Base-by-base conservation (phyloP, 2,329 filamentous ascomycete species). In the Monosporascus sp. region DNA sequence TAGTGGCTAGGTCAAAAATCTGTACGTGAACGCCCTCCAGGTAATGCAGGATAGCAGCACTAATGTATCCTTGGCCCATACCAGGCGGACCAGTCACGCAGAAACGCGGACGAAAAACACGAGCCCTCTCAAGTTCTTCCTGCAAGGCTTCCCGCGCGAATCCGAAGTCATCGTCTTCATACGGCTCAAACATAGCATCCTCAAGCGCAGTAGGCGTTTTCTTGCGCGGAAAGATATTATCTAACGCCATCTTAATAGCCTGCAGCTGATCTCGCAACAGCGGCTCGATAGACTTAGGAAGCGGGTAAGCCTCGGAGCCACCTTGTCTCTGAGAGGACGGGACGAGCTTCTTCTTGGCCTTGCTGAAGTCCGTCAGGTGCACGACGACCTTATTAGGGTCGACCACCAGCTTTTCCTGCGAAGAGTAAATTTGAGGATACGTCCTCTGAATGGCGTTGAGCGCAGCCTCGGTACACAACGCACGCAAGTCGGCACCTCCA, bases 21-120 rank as follows among this genome's bases (percentile, higher is more conserved):
- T 97, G 92, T 3, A 99, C 89, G 71, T 97, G 91, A 2, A 97
- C 80, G 25, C 92, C 90, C 71, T 99, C 94, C 51, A 99, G 87
- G 65, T 96, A 86, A 68, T 96, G 90, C 58, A 97, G 75, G 49
- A 97, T 75, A 5, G 93, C 94, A 47, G 86, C 85, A 31, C 90
- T 85, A 39, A 99, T 76, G 63, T 99, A 97, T 48, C 86, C 83
- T 67, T 99, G 95, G 1, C 95, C 94, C 93, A 97, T 97, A 9
- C 94, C 94, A 45, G 84, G 78, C 9, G 79, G 68, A n/a, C 94
- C 94, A 42, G 84, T 82, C 52, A 99, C 86, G 31, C 99, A 79
- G 50, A 97, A 77, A 45, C 94, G 81, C 8, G 94, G 95, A 18
- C 94, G 82, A 74, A 96, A 99, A 24, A 97, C 82, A 38, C 93